Evolutionary conservation across 345 rosid species (phyloP), one percentile per base, ranked within the genome.

Genomic region (Reutealis trisperma): DNA sequence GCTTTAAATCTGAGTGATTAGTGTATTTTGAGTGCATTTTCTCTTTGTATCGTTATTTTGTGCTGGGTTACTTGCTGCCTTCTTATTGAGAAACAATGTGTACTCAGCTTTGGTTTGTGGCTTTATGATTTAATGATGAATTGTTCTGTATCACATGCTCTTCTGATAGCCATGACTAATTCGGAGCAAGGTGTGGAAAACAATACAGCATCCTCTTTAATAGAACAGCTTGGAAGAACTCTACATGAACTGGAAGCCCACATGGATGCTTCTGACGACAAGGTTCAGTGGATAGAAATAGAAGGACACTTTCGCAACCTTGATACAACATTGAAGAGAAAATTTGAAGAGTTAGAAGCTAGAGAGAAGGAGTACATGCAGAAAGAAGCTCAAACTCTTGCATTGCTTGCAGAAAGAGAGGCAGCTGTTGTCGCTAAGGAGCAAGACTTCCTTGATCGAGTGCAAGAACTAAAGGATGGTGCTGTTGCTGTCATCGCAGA

Each of bases 401-500:
- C 82, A 15, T 66, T 84, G 74, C 76, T 88, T 67, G 75, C 78
- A 0, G 86, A 85, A 81, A 81, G 85, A 79, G 87, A 87, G 79
- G 88, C 79, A 18, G 76, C 79, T 70, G 87, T 90, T 75, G 78
- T 73, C 71, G 82, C 88, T 71, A 87, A 83, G 73, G 90, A 90
- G 80, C 91, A 84, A 78, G 90, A 84, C 18, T 69, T 84, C 69
- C 72, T 84, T 67, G 91, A 90, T 75, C 84, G 88, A 42, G 80
- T 88, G 71, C 93, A 90, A 86, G 88, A 84, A 82, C 83, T 85
- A 44, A 90, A 87, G 84, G 89, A 88, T 85, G 88, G 84, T 65
- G 91, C 90, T 77, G 86, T 84, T 83, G 82, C 88, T 79, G 88
- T 81, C 71, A 84, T 90, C 74, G 79, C 79, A 25, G 80, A 81